A percentile compares a stretch with the other conserved stretches of the same genome.
Evolutionary conservation across 495 filamentous ascomycete genomes (phyloP).

Genomic region (Aspergillus ellipticus): DNA sequence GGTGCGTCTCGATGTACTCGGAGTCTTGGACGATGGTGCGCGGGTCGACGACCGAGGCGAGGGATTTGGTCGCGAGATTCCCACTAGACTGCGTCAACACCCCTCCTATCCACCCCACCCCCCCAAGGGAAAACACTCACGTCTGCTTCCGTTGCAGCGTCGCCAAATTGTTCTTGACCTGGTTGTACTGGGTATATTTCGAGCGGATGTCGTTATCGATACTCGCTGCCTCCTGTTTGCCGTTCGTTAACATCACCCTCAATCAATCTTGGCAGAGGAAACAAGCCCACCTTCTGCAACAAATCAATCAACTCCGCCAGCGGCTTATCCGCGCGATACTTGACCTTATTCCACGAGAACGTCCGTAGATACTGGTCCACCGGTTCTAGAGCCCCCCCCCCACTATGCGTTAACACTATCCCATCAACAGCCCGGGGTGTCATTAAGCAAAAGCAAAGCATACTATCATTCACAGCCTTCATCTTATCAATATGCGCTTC

Average conservation of each 20-base stretch:
- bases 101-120: neutral
- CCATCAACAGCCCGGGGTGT: neutral
- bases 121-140: slow-evolving; percentile 38
- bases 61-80: slow-evolving; percentile 90
- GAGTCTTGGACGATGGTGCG: slow-evolving; percentile 76
- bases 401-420: slow-evolving; percentile 13
- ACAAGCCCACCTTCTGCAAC: slow-evolving; percentile 67
- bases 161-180: slow-evolving; percentile 75
- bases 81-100: slow-evolving; percentile 56
- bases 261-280: neutral
- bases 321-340: slow-evolving; percentile 88
- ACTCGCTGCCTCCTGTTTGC: slow-evolving; percentile 67
- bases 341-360: slow-evolving; percentile 94
- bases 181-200: slow-evolving; percentile 91
- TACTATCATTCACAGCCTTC: slow-evolving; percentile 96
- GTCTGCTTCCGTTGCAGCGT: slow-evolving; percentile 82
- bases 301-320: slow-evolving; percentile 79
- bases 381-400: slow-evolving; percentile 58
- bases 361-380: slow-evolving; percentile 86
- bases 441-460: slow-evolving; percentile 22
- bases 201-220: slow-evolving; percentile 92
- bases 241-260: neutral
- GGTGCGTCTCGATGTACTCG: slow-evolving; percentile 94
- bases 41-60: slow-evolving; percentile 81
- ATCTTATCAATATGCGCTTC: slow-evolving; percentile 78